Conservation (phyloP, 768 basidiomycete species). For the Tylopilus plumbeoviolaceoides region DNA sequence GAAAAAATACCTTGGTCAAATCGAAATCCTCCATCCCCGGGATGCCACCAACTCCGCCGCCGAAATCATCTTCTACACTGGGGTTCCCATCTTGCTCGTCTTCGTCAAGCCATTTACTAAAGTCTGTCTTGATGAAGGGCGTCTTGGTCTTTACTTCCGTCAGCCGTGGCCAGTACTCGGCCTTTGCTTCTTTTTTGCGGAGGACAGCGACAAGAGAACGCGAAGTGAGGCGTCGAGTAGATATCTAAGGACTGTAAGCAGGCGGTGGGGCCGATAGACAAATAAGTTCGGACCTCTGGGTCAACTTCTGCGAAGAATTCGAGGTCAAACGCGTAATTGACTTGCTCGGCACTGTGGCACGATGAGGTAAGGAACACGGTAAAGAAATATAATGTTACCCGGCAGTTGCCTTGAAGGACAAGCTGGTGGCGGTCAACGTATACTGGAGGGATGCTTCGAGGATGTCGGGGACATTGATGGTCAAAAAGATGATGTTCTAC, state of each 20-base stretch:
- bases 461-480: slow-evolving; percentile 80
- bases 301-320: slow-evolving; percentile 73
- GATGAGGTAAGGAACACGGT: slow-evolving; percentile 3
- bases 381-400: slow-evolving; percentile 39
- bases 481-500: slow-evolving; percentile 85
- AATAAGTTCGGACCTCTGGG: slow-evolving; percentile 53
- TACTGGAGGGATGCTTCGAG: slow-evolving; percentile 53
- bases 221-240: slow-evolving; percentile 53
- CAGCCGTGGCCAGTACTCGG: slow-evolving; percentile 90
- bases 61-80: slow-evolving; percentile 36
- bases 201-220: slow-evolving; percentile 67
- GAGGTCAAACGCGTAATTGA: slow-evolving; percentile 70
- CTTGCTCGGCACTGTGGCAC: slow-evolving; percentile 39
- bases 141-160: slow-evolving; percentile 83
- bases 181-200: slow-evolving; percentile 72
- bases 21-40: slow-evolving; percentile 43
- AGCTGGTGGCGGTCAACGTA: slow-evolving; percentile 48
- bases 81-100: slow-evolving; percentile 83
- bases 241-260: slow-evolving; percentile 16
- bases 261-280: background rate
- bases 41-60: slow-evolving; percentile 26
- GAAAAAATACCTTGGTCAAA: slow-evolving; percentile 50
- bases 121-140: slow-evolving; percentile 90
- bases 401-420: slow-evolving; percentile 68
- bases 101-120: slow-evolving; percentile 94